Base-by-base conservation (phyloP, 805 yeast species). In the Kregervanrija pseudodelftensis region DNA sequence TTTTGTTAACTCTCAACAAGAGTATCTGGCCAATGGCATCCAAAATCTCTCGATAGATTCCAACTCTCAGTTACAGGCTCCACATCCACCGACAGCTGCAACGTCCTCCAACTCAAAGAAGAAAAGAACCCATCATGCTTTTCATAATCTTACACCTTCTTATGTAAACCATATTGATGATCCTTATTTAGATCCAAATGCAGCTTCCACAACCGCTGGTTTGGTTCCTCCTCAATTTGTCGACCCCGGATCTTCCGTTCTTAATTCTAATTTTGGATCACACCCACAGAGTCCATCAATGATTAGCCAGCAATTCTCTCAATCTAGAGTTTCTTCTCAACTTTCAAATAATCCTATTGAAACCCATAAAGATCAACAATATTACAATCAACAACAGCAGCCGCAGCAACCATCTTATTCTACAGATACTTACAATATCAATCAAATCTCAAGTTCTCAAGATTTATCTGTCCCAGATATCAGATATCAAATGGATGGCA, bases 381-480 rank as follows among this genome's bases (percentile, higher is more conserved):
- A 5, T 22, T 22, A 22, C 8, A 22, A 7, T 17, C 28, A 22
- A 32, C 43, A n/a, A 11, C 33, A 39, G 12, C 46, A 32, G 17
- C 12, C 4, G 13, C 39, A 32, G n/a, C 11, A 38, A 7, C 37
- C 33, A 37, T n/a, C 13, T n/a, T n/a, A n/a, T 16, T 8, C 33
- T 9, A 38, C 15, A 5, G 45, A 45, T 43, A 22, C 34, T 5
- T 43, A 40, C 36, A 43, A 40, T 31, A 33, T 48, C 11, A 36
- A 43, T 22, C 37, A 41, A n/a, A 11, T 36, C 11, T 16, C 32
- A 5, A 43, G 40, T 37, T 28, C 50, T 3, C 59, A 55, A 31
- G 54, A 51, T n/a, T 65, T 72, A n/a, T 63, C 71, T 3, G 61
- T 70, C 33, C 67, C 68, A 3, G 61, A 57, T 14, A 58, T 62